Conservation (phyloP, 768 basidiomycete species). For the Dacryopinax primogenitus region DNA sequence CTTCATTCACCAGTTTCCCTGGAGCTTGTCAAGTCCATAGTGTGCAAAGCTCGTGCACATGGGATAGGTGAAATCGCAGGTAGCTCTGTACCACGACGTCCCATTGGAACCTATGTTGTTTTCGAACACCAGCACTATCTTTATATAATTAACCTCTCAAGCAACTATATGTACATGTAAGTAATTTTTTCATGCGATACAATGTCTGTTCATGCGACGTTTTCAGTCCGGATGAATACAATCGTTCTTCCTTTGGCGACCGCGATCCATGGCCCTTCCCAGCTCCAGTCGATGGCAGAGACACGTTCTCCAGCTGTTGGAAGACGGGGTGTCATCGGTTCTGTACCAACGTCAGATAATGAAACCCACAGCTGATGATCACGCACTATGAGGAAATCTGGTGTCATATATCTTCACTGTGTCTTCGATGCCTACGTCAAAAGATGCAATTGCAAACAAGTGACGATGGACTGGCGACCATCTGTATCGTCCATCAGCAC, state of each 20-base stretch:
- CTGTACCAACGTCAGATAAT: slow-evolving; percentile 28
- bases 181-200: too few relatives aligned
- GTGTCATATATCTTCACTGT: not conserved
- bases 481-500: too few relatives aligned
- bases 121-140: too few relatives aligned
- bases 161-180: too few relatives aligned
- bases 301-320: not conserved
- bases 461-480: not conserved
- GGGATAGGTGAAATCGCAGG: too few relatives aligned
- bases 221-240: not conserved
- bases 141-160: too few relatives aligned
- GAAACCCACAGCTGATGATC: not conserved
- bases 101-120: too few relatives aligned
- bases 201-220: not conserved
- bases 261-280: not conserved
- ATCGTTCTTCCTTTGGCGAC: not conserved
- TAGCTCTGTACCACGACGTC: too few relatives aligned
- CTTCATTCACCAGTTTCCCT: too few relatives aligned
- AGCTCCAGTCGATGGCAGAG: not conserved
- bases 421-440: not conserved
- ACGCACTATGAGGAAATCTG: not conserved
- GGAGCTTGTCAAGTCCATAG: too few relatives aligned
- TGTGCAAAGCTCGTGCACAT: too few relatives aligned
- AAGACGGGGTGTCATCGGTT: not conserved
- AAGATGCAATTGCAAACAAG: not conserved